phyloP scores from a whole-genome alignment of 1,284 basidiomycete genomes.

The Golubevia pallescens region DNA sequence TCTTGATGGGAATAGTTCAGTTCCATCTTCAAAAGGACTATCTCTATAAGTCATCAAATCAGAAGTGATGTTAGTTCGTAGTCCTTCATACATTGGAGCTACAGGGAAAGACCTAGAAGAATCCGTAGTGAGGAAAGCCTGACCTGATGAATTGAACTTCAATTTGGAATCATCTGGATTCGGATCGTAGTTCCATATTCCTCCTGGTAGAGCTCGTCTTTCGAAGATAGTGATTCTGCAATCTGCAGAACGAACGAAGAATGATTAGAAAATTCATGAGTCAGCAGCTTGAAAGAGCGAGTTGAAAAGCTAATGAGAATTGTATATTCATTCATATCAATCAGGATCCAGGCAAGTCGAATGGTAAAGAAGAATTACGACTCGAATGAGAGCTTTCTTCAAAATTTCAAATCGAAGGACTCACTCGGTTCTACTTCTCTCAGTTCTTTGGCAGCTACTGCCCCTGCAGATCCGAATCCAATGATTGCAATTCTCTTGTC shows the following conservation, averaged over 20 bases:
- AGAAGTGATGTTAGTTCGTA: slow-evolving; percentile 56
- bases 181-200: slow-evolving; percentile 42
- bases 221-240: slow-evolving; percentile 28
- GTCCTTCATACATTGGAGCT: slow-evolving; percentile 55
- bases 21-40: slow-evolving; percentile 17
- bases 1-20: slow-evolving; percentile 33
- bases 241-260: too few relatives aligned
- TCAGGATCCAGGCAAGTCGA: neutral
- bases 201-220: slow-evolving; percentile 19
- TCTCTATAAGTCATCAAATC: slow-evolving; percentile 55
- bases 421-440: slow-evolving; percentile 3
- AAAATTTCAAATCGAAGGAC: too few relatives aligned
- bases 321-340: neutral
- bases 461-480: slow-evolving; percentile 32
- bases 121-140: slow-evolving; percentile 10
- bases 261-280: slow-evolving; percentile 14
- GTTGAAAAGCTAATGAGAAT: neutral
- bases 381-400: too few relatives aligned
- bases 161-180: slow-evolving; percentile 28
- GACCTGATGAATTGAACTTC: slow-evolving; percentile 21
- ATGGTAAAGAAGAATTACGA: too few relatives aligned
- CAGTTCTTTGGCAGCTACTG: slow-evolving; percentile 32
- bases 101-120: slow-evolving; percentile 12
- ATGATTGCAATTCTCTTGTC: slow-evolving; percentile 27
- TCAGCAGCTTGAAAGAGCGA: neutral